A percentile compares a stretch with the other conserved stretches of the same genome.
phyloP scores from a whole-genome alignment of 2,329 filamentous ascomycete species.

The Thielaviopsis cerberus region DNA sequence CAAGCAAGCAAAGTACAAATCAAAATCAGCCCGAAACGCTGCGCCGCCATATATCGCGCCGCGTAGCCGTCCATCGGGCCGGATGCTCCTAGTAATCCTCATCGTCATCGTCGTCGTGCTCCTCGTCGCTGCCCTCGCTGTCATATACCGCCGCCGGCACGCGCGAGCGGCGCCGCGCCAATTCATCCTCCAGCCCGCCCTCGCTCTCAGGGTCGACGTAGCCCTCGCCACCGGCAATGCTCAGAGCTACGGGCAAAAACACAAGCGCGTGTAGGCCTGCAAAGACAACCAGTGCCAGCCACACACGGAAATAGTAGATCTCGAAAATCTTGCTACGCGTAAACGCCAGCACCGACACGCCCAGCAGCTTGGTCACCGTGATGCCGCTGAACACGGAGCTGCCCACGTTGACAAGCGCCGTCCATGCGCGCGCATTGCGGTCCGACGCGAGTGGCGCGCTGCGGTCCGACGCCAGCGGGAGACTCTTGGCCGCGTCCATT shows the following conservation, averaged over 20 bases:
- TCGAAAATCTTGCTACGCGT: slow-evolving; percentile 97
- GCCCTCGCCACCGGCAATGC: slow-evolving; percentile 66
- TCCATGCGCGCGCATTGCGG: slow-evolving; percentile 76
- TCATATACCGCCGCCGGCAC: slow-evolving; percentile 57
- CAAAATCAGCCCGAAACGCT: neutral
- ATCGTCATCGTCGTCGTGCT: neutral
- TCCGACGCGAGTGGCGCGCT: slow-evolving; percentile 55
- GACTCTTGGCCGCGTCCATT: slow-evolving; percentile 36
- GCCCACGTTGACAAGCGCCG: slow-evolving; percentile 83
- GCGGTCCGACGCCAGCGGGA: slow-evolving; percentile 19
- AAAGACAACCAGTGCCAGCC: slow-evolving; percentile 79
- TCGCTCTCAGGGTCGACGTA: slow-evolving; percentile 78
- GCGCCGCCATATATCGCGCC: neutral
- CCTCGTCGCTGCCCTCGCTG: slow-evolving; percentile 31
- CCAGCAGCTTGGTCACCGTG: slow-evolving; percentile 84
- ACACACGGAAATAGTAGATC: slow-evolving; percentile 96
- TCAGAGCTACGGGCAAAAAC: slow-evolving; percentile 78
- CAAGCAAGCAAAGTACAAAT: neutral
- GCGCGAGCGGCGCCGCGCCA: slow-evolving; percentile 61
- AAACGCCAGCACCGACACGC: slow-evolving; percentile 81
- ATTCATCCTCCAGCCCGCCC: slow-evolving; percentile 74
- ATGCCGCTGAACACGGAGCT: slow-evolving; percentile 91
- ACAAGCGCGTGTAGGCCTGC: slow-evolving; percentile 77
- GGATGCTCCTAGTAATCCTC: slow-evolving; percentile 1
- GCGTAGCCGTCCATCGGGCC: neutral